Percentiles rank a stretch among this genome's conserved stretches.
Conservation (phyloP, 768 basidiomycete species). For the Dentipellis sp. region DNA sequence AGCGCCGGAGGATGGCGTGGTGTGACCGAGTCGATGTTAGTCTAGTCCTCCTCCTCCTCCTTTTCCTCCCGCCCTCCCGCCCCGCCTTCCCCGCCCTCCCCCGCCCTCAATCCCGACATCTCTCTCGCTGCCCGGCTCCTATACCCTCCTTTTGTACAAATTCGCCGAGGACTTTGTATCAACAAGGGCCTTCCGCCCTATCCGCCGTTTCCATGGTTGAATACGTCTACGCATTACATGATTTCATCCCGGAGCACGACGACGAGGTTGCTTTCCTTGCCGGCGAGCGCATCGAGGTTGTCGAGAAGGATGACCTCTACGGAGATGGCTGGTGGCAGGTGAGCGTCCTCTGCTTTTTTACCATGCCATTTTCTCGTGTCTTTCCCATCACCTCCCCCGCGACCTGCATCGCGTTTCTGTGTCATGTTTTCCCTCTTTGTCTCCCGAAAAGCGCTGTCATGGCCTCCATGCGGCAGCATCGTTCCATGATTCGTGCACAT, state of each 20-base stretch:
- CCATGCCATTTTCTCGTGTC: neutral
- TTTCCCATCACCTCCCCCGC: neutral
- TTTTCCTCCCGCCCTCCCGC: neutral
- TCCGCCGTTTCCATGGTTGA: slow-evolving; percentile 45
- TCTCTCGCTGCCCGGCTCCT: neutral
- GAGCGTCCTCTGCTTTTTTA: too few relatives aligned
- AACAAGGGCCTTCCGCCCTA: neutral
- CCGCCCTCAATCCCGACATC: neutral
- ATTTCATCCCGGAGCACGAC: slow-evolving; percentile 85
- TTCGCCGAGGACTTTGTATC: neutral
- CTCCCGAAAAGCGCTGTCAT: neutral
- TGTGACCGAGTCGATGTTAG: neutral
- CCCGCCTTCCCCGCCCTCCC: neutral
- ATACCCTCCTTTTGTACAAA: neutral
- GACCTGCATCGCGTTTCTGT: neutral
- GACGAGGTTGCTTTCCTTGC: slow-evolving; percentile 84
- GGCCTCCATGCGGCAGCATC: neutral
- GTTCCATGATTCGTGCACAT: neutral
- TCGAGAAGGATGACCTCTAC: slow-evolving; percentile 91
- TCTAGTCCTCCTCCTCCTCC: neutral
- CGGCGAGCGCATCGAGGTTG: slow-evolving; percentile 80
- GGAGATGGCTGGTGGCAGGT: slow-evolving; percentile 97
- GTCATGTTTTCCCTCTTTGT: neutral
- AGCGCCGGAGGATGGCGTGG: neutral
- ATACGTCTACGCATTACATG: slow-evolving; percentile 83